A percentile compares a stretch with the other conserved stretches of the same genome.
Evolutionary conservation across 1,284 basidiomycete species (phyloP).

Genomic region (Boletus sp.): DNA sequence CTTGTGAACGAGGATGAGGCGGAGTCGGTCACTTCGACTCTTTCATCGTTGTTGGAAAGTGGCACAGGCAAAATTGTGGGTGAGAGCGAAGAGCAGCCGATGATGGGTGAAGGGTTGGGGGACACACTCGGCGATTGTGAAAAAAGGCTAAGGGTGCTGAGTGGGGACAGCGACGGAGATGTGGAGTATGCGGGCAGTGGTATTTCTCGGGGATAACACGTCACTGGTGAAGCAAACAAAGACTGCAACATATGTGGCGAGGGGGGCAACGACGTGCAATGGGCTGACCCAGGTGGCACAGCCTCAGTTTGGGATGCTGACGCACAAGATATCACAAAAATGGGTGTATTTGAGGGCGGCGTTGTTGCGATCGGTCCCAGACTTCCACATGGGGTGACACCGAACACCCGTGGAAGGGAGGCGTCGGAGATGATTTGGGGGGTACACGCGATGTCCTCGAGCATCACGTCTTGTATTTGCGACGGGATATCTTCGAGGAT

Average conservation of each 20-base stretch:
- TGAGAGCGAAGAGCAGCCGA: neutral
- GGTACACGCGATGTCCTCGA: conserved; percentile 23
- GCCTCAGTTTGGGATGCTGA: neutral
- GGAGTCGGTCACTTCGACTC: neutral
- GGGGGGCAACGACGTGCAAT: neutral
- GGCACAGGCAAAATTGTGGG: neutral
- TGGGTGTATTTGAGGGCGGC: neutral
- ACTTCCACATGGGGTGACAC: neutral
- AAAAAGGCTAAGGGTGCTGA: conserved; percentile 16
- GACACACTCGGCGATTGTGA: conserved; percentile 15
- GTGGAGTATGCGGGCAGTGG: neutral
- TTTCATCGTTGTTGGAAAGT: neutral
- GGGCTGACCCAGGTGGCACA: neutral
- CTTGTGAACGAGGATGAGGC: neutral
- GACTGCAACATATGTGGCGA: conserved; percentile 2
- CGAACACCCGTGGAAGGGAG: neutral
- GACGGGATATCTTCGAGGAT: conserved; percentile 19
- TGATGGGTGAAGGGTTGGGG: conserved; percentile 1
- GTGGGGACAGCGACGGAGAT: conserved; percentile 21
- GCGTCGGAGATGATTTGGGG: conserved; percentile 1
- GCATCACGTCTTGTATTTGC: conserved; percentile 11
- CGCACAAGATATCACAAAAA: neutral
- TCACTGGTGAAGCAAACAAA: neutral
- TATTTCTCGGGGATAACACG: neutral
- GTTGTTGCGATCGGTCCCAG: neutral